These are phyloP conservation scores for Dactylonectria estremocensis DNA, from an alignment of 2,329 filamentous ascomycete genomes.

Conservation along the genomic window DNA sequence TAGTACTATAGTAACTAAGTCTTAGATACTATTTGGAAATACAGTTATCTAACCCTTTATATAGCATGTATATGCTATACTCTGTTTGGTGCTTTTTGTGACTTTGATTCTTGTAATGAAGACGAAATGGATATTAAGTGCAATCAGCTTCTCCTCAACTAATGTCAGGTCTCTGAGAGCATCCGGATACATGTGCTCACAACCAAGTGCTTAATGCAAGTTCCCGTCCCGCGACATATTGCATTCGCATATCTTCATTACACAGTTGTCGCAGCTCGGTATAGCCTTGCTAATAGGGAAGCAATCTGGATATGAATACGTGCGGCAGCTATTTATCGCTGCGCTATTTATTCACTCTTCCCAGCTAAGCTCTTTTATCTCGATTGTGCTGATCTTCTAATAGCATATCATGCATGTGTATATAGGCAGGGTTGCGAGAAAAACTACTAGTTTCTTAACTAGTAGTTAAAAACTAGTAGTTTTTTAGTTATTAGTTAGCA, in stretches of 20 bases:
- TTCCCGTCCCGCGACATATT: not conserved
- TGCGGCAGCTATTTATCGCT: constrained; percentile 12
- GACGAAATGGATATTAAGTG: constrained; percentile 11
- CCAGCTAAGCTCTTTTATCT: not conserved
- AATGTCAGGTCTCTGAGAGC: constrained; percentile 4
- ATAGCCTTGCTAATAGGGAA: not conserved
- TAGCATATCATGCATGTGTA: constrained; percentile 16
- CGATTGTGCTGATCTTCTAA: constrained; percentile 8
- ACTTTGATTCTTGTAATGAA: constrained; percentile 11
- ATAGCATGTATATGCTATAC: not conserved
- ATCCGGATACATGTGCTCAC: not conserved
- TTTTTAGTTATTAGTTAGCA: too few relatives aligned
- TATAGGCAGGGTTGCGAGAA: too few relatives aligned
- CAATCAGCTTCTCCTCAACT: constrained; percentile 15
- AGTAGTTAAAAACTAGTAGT: too few relatives aligned
- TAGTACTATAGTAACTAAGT: constrained; percentile 16
- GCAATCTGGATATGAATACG: constrained; percentile 5
- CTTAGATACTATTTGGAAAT: constrained; percentile 21
- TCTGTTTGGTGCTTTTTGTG: not conserved
- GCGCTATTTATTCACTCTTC: not conserved
- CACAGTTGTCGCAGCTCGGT: not conserved
- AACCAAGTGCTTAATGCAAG: not conserved
- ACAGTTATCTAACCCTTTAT: constrained; percentile 18
- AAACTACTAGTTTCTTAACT: too few relatives aligned
- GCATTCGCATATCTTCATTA: not conserved